Base-by-base conservation (phyloP, 208 protist species). In the Blechomonas ayalai region DNA sequence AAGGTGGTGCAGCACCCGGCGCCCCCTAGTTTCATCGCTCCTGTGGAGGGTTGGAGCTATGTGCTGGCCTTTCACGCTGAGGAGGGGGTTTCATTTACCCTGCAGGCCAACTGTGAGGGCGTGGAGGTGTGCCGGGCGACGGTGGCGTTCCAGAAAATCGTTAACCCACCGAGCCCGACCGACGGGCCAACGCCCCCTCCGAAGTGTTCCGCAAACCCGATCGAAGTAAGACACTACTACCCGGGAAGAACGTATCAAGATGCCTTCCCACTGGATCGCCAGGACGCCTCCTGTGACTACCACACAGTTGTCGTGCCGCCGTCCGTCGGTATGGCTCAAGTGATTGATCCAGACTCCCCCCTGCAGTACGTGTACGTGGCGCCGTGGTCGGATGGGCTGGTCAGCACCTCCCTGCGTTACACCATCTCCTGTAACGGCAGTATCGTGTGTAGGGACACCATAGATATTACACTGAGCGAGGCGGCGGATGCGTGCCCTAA, bases 291-390 rank as follows among this genome's bases (percentile, higher is more conserved):
- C 24, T 58, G 52, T 34, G 42, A 22, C 20, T 58, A 58, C 41
- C 36, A 26, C 3, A 36, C 35, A 7, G 52, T 67, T 24, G 58
- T 20, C 22, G 37, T 53, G 12, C 20, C 31, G 33, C 65, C 44
- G 7, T 23, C 62, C 9, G 49, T 71, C 1, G 72, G 72, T 52
- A 40, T 43, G 8, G 44, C 45, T 1, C 48, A 49, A 29, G n/a
- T 62, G 10, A 26, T 43, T 28, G 27, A 45, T 35, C 39, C 54
- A 2, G 15, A 33, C 0, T n/a, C n/a, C n/a, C 59, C 65, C n/a
- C 24, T 68, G 13, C 12, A 28, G 39, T 81, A 81, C 55, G 46
- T 72, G 18, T 81, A 73, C 62, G 31, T 49, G 32, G 53, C 58
- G n/a, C 40, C 46, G 7, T 9, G 20, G 15, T 25, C 37, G 25